Conservation (phyloP, 148 eudicot genomes). For the Cornus suecica region DNA sequence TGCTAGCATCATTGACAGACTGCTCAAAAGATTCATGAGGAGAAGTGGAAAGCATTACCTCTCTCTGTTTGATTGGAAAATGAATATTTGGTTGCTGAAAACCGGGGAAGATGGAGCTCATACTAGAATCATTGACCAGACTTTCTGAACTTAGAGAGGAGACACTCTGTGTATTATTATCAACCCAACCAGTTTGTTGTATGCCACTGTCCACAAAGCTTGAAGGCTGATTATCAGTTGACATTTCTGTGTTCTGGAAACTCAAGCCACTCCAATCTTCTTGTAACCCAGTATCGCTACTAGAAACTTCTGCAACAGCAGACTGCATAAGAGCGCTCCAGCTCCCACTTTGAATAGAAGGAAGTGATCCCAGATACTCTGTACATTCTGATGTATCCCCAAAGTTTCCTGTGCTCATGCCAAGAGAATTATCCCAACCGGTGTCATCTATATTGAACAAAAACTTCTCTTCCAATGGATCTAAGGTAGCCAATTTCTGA, state of each 20-base stretch:
- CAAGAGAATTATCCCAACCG: slow-evolving; percentile 46
- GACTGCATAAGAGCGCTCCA: slow-evolving; percentile 89
- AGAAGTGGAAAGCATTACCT: slow-evolving; percentile 22
- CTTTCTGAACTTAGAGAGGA: slow-evolving; percentile 23
- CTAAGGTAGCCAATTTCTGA: slow-evolving; percentile 32
- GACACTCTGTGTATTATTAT: slow-evolving; percentile 19
- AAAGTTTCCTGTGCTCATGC: slow-evolving; percentile 24
- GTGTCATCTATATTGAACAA: slow-evolving; percentile 54
- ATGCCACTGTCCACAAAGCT: slow-evolving; percentile 24
- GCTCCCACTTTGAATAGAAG: slow-evolving; percentile 64
- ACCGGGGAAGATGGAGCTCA: slow-evolving; percentile 29
- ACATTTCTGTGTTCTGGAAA: slow-evolving; percentile 45
- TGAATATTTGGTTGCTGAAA: slow-evolving; percentile 30
- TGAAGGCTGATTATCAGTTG: slow-evolving; percentile 34
- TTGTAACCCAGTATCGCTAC: slow-evolving; percentile 54
- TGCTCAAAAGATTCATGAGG: slow-evolving; percentile 30
- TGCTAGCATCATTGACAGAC: slow-evolving; percentile 16
- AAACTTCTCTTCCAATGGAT: slow-evolving; percentile 66
- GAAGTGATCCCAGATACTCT: slow-evolving; percentile 27
- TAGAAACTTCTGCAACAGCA: slow-evolving; percentile 74
- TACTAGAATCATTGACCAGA: slow-evolving; percentile 19
- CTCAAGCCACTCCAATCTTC: slow-evolving; percentile 70
- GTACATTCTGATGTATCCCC: slow-evolving; percentile 19
- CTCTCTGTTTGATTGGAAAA: slow-evolving; percentile 20
- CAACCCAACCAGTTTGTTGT: slow-evolving; percentile 30